These are phyloP conservation scores for Danielozyma ontarioensis DNA, from an alignment of 805 yeast species.

Conservation along the genomic window DNA sequence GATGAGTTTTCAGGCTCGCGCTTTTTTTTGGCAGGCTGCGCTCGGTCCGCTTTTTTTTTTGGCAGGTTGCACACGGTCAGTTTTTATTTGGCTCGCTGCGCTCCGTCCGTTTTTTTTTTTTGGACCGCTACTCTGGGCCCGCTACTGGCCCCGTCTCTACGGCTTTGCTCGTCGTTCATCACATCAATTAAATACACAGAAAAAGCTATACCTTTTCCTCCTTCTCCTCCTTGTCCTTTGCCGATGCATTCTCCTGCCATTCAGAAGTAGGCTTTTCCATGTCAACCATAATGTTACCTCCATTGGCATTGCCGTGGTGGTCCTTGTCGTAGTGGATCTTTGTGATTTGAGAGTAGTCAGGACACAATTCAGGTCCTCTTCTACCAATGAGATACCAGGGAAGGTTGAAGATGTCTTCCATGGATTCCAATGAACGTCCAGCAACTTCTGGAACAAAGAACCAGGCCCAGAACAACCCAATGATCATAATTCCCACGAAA, in stretches of 20 bases:
- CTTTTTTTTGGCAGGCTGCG: no score
- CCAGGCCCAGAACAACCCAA: conserved; percentile 18
- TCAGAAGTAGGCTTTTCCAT: not conserved
- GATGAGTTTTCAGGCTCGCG: no score
- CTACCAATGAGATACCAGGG: conserved; percentile 24
- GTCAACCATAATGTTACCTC: not conserved
- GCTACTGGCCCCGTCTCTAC: no score
- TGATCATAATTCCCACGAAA: conserved; percentile 13
- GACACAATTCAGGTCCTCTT: conserved; percentile 19
- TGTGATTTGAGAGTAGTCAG: conserved; percentile 20
- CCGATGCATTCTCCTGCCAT: not conserved
- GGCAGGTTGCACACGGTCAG: no score
- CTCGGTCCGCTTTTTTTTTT: no score
- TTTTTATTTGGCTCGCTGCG: no score
- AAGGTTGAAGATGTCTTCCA: conserved; percentile 21
- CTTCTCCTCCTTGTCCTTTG: not conserved
- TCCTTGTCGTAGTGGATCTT: conserved; percentile 8
- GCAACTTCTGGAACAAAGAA: conserved; percentile 21
- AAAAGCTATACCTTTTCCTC: no score
- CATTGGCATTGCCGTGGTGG: not conserved
- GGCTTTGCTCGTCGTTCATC: no score
- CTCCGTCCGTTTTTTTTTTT: no score
- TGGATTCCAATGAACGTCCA: conserved; percentile 21
- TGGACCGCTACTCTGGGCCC: no score
- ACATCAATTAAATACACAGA: no score